These are phyloP conservation scores for Psidium guajava DNA, from an alignment of 345 rosid genomes.

Conservation along the genomic window DNA sequence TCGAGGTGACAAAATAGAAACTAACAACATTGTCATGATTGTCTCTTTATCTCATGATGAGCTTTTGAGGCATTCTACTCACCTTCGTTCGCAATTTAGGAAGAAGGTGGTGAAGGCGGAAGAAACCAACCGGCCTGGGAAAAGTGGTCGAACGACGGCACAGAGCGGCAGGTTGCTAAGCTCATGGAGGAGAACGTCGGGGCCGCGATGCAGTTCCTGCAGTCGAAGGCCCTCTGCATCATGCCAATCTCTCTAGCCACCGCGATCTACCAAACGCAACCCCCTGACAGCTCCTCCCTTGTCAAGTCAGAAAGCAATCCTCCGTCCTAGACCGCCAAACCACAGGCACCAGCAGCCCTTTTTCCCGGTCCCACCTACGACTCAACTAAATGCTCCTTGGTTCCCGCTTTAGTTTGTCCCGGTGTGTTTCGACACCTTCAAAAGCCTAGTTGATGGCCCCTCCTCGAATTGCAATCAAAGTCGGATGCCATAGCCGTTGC, in stretches of 20 bases:
- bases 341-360: not conserved
- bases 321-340: conserved; percentile 26
- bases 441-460: conserved; percentile 9
- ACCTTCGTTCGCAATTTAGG: conserved; percentile 21
- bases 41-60: not conserved
- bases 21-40: not conserved
- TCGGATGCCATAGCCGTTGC: conserved; percentile 38
- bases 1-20: conserved; percentile 48
- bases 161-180: conserved; percentile 90
- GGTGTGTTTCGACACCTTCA: not conserved
- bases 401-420: conserved; percentile 14
- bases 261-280: conserved; percentile 81
- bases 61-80: not conserved
- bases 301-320: conserved; percentile 78
- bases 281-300: conserved; percentile 58
- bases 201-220: conserved; percentile 95
- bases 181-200: conserved; percentile 99
- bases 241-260: conserved; percentile 96
- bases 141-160: conserved; percentile 94
- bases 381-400: conserved; percentile 15
- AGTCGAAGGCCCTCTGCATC: conserved; percentile 95
- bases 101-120: conserved; percentile 76
- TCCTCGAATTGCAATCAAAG: conserved; percentile 49
- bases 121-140: conserved; percentile 91
- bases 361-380: not conserved